Percentiles rank a stretch among this genome's conserved stretches.
Conservation (phyloP, 202 grass and related monocot species). For the Alloteropsis angusta region DNA sequence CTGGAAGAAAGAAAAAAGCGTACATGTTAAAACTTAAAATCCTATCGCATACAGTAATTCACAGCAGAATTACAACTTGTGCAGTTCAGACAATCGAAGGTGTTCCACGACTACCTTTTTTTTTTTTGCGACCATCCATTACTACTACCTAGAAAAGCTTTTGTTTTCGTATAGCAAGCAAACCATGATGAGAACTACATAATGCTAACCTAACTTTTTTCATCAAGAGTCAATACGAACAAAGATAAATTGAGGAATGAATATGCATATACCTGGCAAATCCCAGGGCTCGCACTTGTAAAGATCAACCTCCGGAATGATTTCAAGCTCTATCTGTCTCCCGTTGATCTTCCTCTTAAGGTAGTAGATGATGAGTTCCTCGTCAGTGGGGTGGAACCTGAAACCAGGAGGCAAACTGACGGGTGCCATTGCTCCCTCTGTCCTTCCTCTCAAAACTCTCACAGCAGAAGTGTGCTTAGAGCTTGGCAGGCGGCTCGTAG, state of each 20-base stretch:
- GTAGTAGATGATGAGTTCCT: conserved; percentile 92
- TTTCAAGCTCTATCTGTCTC: conserved; percentile 75
- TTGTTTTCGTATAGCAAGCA: neutral
- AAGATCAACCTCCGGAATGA: conserved; percentile 97
- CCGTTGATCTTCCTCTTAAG: conserved; percentile 95
- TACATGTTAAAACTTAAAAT: neutral
- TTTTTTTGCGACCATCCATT: too few species aligned
- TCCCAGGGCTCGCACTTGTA: conserved; percentile 99
- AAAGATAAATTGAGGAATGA: conserved; percentile 1
- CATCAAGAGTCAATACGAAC: neutral
- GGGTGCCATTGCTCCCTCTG: conserved; percentile 50
- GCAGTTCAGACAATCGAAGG: neutral
- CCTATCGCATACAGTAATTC: neutral
- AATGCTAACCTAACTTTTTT: neutral
- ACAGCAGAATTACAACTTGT: neutral
- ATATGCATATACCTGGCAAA: conserved; percentile 58
- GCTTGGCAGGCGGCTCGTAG: neutral
- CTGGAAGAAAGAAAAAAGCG: conserved; percentile 17
- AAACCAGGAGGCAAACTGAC: conserved; percentile 85
- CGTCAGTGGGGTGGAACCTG: conserved; percentile 84
- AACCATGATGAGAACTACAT: neutral
- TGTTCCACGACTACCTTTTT: neutral
- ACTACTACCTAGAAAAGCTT: neutral
- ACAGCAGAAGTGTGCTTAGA: conserved; percentile 20
- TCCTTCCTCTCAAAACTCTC: conserved; percentile 27